Percentiles rank a stretch among this genome's conserved stretches.
Evolutionary conservation across 306 rosid species (phyloP).

Genomic region (Neltuma alba): DNA sequence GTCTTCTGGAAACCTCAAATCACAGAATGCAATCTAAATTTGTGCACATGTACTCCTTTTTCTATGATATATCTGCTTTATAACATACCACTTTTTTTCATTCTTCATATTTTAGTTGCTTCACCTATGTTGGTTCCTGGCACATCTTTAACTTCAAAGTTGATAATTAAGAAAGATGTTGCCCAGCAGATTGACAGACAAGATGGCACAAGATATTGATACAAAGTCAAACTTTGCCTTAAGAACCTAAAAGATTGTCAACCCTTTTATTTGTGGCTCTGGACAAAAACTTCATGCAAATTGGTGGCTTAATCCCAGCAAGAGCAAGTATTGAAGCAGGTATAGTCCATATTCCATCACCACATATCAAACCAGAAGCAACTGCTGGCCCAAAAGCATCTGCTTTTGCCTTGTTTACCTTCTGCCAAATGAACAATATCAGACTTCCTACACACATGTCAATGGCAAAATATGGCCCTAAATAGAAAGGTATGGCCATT

Average conservation of each 20-base stretch:
- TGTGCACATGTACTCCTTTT: slow-evolving; percentile 15
- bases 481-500: slow-evolving; percentile 59
- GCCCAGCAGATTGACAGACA: slow-evolving; percentile 35
- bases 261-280: slow-evolving; percentile 44
- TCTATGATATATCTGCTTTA: background rate
- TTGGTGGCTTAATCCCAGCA: slow-evolving; percentile 59
- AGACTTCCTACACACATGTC: slow-evolving; percentile 64
- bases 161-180: background rate
- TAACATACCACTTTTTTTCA: background rate
- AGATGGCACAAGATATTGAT: slow-evolving; percentile 9
- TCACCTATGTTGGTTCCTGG: background rate
- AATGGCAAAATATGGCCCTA: slow-evolving; percentile 57
- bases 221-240: slow-evolving; percentile 29
- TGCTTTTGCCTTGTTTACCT: slow-evolving; percentile 46
- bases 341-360: slow-evolving; percentile 58
- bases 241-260: slow-evolving; percentile 39
- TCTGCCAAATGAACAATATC: slow-evolving; percentile 49
- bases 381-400: slow-evolving; percentile 57
- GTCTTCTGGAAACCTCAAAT: background rate
- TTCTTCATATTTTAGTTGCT: background rate
- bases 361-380: slow-evolving; percentile 67
- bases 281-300: slow-evolving; percentile 60
- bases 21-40: background rate
- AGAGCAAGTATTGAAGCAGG: slow-evolving; percentile 60
- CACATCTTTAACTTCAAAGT: background rate